Evolutionary conservation across 257 asterid species (phyloP).

Genomic region (Vinca minor): DNA sequence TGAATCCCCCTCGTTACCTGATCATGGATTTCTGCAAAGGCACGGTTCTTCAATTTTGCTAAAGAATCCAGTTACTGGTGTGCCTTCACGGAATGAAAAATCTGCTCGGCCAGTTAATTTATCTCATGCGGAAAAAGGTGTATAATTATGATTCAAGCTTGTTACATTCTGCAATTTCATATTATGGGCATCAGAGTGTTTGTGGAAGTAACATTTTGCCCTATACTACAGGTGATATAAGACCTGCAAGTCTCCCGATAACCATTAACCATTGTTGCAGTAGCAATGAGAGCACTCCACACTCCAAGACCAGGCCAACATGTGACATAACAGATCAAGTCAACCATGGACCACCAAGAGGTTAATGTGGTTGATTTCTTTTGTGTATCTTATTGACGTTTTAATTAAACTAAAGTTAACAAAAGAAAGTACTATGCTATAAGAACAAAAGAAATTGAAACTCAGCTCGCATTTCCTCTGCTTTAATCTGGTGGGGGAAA

Average conservation of each 20-base stretch:
- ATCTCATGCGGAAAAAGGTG: conserved; percentile 48
- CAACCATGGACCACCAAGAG: conserved; percentile 26
- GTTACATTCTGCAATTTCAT: background rate
- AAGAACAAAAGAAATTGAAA: background rate
- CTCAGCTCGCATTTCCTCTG: background rate
- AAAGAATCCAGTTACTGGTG: conserved; percentile 33
- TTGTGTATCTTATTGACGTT: background rate
- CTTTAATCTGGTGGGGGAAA: no score
- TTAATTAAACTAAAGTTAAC: no score
- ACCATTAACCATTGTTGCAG: conserved; percentile 36
- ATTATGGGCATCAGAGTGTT: conserved; percentile 8
- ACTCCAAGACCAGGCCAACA: conserved; percentile 36
- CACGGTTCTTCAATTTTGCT: conserved; percentile 37
- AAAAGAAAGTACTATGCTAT: background rate
- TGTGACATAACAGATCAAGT: conserved; percentile 36
- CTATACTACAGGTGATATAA: conserved; percentile 39
- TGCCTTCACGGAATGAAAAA: conserved; percentile 58
- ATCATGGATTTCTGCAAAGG: conserved; percentile 33
- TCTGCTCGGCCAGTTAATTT: conserved; percentile 34
- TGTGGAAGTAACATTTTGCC: conserved; percentile 10
- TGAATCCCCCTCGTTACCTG: conserved; percentile 45
- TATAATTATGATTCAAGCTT: conserved; percentile 6
- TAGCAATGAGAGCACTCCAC: conserved; percentile 51
- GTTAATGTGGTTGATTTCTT: conserved; percentile 17
- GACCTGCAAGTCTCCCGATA: conserved; percentile 37